Evolutionary conservation across 1,284 basidiomycete species (phyloP), one percentile per base, ranked within the genome.

Genomic region (Irpex sp.): DNA sequence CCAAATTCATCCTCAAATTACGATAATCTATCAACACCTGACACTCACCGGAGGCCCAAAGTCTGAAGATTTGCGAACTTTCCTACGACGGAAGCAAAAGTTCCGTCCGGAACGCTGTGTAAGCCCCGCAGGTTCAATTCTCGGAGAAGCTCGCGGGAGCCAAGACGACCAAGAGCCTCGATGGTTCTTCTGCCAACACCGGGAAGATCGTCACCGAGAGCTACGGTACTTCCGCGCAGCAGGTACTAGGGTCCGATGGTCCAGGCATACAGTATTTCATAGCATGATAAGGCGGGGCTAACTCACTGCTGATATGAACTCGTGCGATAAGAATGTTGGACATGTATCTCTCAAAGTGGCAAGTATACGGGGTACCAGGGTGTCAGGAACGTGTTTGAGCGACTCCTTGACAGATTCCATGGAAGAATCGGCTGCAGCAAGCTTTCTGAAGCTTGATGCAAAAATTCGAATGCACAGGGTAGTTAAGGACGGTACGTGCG

Each of bases 241-340:
- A 91, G 85, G 69, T 85, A 80, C 86, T 89, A 21, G 6, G 26
- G 60, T 38, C 19, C 44, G 4, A 60, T 13, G 13, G 52, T 44
- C 40, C 8, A 11, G 40, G 40, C 40, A 15, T 9, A 19, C 21
- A 19, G 59, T 48, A 59, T 17, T 34, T 62, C 40, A 51, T 51
- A 51, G 49, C 17, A 8, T 37, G 44, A 17, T 34, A 51, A 19
- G 37, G 60, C 37, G 26, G 44, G 19, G 26, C 7, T 17, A 38
- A 66, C 81, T 63, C 69, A 88, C 87, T 66, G 85, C 77, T 47
- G 79, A 76, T 38, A 90, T 85, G 15, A 88, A 75, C 13, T 80
- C 82, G 66, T 85, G 38, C 89, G 75, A 59, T 56, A 56, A 13
- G 58, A 21, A n/a, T 81, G 78, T 78, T 4, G 88, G 85, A 68